phyloP scores from a whole-genome alignment of 2,329 filamentous ascomycete genomes.

The Dryadomyces sulphureus region DNA sequence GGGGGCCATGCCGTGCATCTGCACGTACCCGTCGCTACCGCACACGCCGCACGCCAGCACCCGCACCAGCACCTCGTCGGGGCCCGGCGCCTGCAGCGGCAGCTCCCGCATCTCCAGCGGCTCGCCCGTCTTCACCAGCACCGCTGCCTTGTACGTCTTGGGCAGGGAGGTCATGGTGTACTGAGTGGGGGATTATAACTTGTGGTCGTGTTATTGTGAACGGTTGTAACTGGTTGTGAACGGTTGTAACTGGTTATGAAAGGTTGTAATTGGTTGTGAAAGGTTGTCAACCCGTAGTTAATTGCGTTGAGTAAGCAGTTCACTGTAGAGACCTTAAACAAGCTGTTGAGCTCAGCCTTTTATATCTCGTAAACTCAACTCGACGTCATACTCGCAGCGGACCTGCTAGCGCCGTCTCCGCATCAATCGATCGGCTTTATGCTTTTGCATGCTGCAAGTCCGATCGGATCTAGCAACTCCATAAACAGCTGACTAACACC shows the following conservation, averaged over 20 bases:
- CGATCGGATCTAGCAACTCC: background rate
- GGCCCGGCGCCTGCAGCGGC: slow-evolving; percentile 37
- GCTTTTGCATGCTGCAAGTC: background rate
- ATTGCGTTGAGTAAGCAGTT: too few relatives aligned
- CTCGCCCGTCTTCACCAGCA: slow-evolving; percentile 36
- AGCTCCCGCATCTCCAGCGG: slow-evolving; percentile 45
- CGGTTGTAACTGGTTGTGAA: too few relatives aligned
- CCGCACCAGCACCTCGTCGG: slow-evolving; percentile 52
- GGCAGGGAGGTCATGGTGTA: slow-evolving; percentile 27
- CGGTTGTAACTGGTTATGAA: too few relatives aligned
- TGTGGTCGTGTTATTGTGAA: too few relatives aligned
- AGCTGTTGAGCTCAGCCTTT: too few relatives aligned
- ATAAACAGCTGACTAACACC: background rate
- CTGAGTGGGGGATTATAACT: background rate
- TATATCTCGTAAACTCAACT: too few relatives aligned
- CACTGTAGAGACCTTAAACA: too few relatives aligned
- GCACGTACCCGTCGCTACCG: slow-evolving; percentile 40
- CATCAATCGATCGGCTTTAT: background rate
- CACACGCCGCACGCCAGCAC: slow-evolving; percentile 60
- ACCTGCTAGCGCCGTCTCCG: too few relatives aligned
- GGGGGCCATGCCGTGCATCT: slow-evolving; percentile 27
- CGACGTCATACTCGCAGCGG: too few relatives aligned
- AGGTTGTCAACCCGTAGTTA: too few relatives aligned
- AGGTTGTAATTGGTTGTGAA: too few relatives aligned
- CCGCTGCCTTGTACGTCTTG: slow-evolving; percentile 51